phyloP scores from a whole-genome alignment of 176 grass and related monocot species.

The Eleusine coracana region DNA sequence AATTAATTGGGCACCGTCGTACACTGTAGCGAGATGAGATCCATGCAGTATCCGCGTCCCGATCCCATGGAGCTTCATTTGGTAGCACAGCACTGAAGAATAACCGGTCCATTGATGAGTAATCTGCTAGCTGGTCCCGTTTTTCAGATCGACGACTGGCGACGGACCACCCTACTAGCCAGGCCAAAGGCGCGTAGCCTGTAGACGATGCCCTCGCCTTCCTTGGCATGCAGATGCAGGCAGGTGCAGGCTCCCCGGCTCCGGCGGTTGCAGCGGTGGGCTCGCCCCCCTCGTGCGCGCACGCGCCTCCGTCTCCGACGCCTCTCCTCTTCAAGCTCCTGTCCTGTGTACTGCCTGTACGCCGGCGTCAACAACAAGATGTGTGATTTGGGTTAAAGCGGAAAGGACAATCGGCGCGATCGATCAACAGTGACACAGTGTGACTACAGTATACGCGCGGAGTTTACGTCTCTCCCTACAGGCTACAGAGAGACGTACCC shows the following conservation, averaged over 20 bases:
- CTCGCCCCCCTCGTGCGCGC: constrained; percentile 1
- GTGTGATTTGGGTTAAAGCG: background rate
- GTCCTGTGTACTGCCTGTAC: too few relatives aligned
- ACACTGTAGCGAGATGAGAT: constrained; percentile 6
- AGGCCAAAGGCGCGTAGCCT: too few relatives aligned
- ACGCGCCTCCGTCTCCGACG: constrained; percentile 6
- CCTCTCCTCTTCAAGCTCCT: background rate
- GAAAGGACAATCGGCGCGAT: background rate
- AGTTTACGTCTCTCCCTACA: too few relatives aligned
- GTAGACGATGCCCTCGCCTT: too few relatives aligned
- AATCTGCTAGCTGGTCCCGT: background rate
- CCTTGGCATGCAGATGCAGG: background rate
- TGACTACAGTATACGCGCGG: too few relatives aligned
- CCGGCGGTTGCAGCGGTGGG: background rate
- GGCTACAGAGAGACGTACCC: background rate
- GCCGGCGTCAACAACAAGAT: background rate
- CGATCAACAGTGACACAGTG: background rate
- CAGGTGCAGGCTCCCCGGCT: background rate
- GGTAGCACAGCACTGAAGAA: background rate
- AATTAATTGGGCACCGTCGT: constrained; percentile 5
- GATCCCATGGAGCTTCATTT: background rate
- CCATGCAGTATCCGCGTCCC: background rate
- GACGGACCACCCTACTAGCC: constrained; percentile 6
- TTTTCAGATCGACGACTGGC: background rate
- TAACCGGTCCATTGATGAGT: background rate